Evolutionary conservation across 1,139 yeast species (phyloP), one percentile per base, ranked within the genome.

Genomic region (Zhuliangozyma blackwelliae): DNA sequence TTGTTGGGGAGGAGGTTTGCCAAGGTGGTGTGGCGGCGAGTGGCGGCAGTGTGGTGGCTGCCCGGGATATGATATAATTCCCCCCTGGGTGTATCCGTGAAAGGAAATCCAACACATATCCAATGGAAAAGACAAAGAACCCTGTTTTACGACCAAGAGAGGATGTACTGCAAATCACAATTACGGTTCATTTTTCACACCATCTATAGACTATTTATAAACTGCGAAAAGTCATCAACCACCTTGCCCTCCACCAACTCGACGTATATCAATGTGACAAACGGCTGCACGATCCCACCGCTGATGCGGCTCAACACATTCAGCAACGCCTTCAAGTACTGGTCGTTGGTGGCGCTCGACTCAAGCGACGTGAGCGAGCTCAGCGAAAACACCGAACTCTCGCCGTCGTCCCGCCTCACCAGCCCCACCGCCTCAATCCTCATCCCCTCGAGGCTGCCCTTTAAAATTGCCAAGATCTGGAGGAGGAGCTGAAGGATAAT

Each of bases 1-100:
- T 69, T 80, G 28, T 48, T 85, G 29, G 95, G 95, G 7, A 69
- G 94, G 44, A 59, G 81, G 46, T 65, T 72, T 46, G 80, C 87
- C 40, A 66, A 65, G 45, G 31, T 61, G 19, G 40, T 66, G 12
- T 66, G 72, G 72, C 49, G 50, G 29, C 48, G 45, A 32, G 37
- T 65, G 11, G 69, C 70, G 19, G 52, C 57, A 16, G 56, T 66
- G 65, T 58, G 59, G 58, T 63, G 45, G 44, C 40, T 41, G 29
- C 32, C 9, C 7, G 29, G 16, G 29, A 10, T 27, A 7, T 16
- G 20, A n/a, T n/a, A n/a, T n/a, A n/a, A n/a, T n/a, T 25, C 27
- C 10, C 27, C 10, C 27, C 27, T 25, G 10, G 27, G 27, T 25
- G 10, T 25, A 25, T 25, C 27, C 10, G 27, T n/a, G n/a, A n/a